Conservation (phyloP, 2,329 filamentous ascomycete genomes). For the Nemania sp. region DNA sequence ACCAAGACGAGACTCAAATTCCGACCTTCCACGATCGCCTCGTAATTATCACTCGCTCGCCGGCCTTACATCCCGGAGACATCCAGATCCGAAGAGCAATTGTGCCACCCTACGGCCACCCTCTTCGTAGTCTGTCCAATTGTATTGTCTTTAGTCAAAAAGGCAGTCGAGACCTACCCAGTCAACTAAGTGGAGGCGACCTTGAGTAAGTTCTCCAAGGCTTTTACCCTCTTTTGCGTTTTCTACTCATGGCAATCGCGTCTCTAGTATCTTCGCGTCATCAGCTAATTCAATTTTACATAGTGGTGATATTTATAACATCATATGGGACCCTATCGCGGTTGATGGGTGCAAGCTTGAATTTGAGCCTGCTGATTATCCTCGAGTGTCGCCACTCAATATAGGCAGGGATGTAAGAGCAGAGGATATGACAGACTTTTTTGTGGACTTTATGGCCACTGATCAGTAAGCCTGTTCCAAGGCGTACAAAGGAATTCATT, state of each 20-base stretch:
- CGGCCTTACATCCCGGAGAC: conserved; percentile 81
- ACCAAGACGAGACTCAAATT: conserved; percentile 30
- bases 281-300: neutral
- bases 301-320: conserved; percentile 73
- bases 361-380: conserved; percentile 70
- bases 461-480: conserved; percentile 41
- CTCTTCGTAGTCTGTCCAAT: conserved; percentile 66
- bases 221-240: too few relatives aligned
- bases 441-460: conserved; percentile 57
- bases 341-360: conserved; percentile 43
- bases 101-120: conserved; percentile 61
- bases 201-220: conserved; percentile 44
- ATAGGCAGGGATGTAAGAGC: conserved; percentile 62
- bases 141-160: conserved; percentile 77
- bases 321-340: conserved; percentile 70
- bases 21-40: conserved; percentile 43
- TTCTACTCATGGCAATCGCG: too few relatives aligned
- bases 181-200: conserved; percentile 78
- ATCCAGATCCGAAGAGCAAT: conserved; percentile 68
- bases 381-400: conserved; percentile 56
- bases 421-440: conserved; percentile 77
- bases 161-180: conserved; percentile 74
- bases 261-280: too few relatives aligned
- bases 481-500: too few relatives aligned
- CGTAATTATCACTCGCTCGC: conserved; percentile 74